Evolutionary conservation across 2,329 filamentous ascomycete species (phyloP).

Genomic region (Fusarium coffeatum): DNA sequence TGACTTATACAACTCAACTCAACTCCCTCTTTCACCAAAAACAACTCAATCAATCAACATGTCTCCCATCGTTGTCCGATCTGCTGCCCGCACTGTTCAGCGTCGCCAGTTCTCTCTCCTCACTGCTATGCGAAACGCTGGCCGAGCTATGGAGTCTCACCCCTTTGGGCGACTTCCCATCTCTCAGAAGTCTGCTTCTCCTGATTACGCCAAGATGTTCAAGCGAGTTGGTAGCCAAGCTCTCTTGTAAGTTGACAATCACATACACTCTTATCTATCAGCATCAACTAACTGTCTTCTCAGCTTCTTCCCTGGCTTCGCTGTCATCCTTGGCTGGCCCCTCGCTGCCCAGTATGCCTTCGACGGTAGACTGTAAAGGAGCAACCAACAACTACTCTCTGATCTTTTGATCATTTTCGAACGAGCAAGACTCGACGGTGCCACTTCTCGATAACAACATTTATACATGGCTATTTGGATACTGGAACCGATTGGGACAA

Average conservation of each 20-base stretch:
- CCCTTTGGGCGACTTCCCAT: conserved; percentile 51
- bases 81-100: conserved; percentile 46
- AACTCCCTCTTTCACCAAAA: conserved; percentile 27
- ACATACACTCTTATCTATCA: neutral
- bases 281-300: conserved; percentile 17
- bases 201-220: conserved; percentile 50
- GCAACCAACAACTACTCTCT: conserved; percentile 1
- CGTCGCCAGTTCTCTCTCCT: conserved; percentile 53
- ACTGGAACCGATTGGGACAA: conserved; percentile 30
- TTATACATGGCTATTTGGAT: conserved; percentile 14
- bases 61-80: conserved; percentile 47
- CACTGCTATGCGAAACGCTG: conserved; percentile 48
- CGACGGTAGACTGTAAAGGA: conserved; percentile 50
- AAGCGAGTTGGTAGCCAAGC: conserved; percentile 49
- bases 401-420: conserved; percentile 21
- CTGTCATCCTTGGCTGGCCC: conserved; percentile 53
- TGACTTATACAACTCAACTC: conserved; percentile 12
- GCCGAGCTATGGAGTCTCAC: conserved; percentile 52
- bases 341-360: conserved; percentile 44
- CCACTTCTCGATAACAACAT: conserved; percentile 26
- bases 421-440: conserved; percentile 37
- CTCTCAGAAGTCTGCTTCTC: conserved; percentile 44
- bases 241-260: conserved; percentile 48
- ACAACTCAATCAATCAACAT: conserved; percentile 40
- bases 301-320: conserved; percentile 53